These are phyloP conservation scores for Nidularia pulvinata DNA, from an alignment of 768 basidiomycete genomes.

Conservation along the genomic window DNA sequence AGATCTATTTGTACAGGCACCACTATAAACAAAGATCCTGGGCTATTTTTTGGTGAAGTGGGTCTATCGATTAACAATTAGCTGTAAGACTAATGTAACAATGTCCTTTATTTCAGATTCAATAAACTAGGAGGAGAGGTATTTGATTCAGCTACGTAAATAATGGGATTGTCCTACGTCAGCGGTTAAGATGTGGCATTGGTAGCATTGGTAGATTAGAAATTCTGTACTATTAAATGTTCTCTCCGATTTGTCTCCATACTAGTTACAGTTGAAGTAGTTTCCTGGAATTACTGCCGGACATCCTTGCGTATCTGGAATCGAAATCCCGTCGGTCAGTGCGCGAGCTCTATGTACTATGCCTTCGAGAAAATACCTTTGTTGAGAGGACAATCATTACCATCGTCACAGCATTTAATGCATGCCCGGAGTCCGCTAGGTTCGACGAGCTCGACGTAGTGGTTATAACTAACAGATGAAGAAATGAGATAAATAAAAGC, in stretches of 20 bases:
- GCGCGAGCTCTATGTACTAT: neutral
- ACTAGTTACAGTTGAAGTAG: constrained; percentile 48
- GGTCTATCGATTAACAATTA: no score
- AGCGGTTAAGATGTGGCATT: no score
- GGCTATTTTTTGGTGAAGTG: no score
- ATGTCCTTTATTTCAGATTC: no score
- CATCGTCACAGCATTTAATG: constrained; percentile 57
- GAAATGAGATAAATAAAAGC: neutral
- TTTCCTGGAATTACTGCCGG: constrained; percentile 51
- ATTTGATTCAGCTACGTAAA: no score
- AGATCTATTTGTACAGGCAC: no score
- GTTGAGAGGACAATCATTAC: constrained; percentile 50
- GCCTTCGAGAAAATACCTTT: constrained; percentile 27
- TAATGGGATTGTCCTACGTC: no score
- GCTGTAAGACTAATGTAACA: no score
- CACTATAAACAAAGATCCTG: no score
- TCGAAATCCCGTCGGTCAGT: neutral
- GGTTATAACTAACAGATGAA: constrained; percentile 39
- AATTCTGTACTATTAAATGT: no score
- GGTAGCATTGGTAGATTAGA: no score
- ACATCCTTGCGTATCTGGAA: constrained; percentile 47
- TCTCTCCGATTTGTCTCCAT: neutral
- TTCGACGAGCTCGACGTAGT: constrained; percentile 61
- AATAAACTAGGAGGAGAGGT: no score
- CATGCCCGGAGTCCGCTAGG: constrained; percentile 50